phyloP scores from a whole-genome alignment of 176 grass and related monocot genomes.

The Rhipidocladum racemiflorum region DNA sequence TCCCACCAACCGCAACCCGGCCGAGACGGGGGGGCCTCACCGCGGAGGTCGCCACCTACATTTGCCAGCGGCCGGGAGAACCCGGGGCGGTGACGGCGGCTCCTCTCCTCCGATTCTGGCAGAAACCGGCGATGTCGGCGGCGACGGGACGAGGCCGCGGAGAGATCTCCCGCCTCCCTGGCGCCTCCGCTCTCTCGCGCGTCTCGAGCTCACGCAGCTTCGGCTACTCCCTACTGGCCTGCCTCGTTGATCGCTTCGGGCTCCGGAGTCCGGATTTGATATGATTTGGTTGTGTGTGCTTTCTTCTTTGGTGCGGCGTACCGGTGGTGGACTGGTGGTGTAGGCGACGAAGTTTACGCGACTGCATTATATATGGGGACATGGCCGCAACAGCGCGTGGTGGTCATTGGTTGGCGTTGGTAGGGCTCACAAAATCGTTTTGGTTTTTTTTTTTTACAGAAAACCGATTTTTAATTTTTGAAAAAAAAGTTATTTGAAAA shows the following conservation, averaged over 20 bases:
- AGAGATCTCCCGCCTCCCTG: conserved; percentile 31
- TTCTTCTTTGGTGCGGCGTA: conserved; percentile 35
- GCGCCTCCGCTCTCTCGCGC: neutral
- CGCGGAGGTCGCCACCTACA: conserved; percentile 22
- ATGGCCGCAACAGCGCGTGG: conserved; percentile 31
- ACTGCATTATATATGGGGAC: conserved; percentile 31
- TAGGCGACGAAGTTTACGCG: conserved; percentile 25
- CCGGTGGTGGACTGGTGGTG: conserved; percentile 35
- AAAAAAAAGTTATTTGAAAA: too few species aligned
- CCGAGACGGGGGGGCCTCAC: conserved; percentile 8
- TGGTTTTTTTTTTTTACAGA: too few species aligned
- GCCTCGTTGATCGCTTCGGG: neutral
- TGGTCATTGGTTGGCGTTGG: neutral
- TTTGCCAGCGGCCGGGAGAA: neutral
- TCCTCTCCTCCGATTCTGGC: neutral
- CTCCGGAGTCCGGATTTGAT: neutral
- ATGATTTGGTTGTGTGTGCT: neutral
- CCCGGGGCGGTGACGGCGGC: neutral
- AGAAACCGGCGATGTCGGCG: neutral
- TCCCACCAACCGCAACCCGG: conserved; percentile 25
- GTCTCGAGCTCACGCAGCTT: conserved; percentile 17
- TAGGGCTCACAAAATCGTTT: too few species aligned
- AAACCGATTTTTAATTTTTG: too few species aligned
- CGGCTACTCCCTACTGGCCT: neutral
- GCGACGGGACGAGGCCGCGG: neutral